phyloP scores from a whole-genome alignment of 345 rosid species.

The Eucalyptus erythrocorys region DNA sequence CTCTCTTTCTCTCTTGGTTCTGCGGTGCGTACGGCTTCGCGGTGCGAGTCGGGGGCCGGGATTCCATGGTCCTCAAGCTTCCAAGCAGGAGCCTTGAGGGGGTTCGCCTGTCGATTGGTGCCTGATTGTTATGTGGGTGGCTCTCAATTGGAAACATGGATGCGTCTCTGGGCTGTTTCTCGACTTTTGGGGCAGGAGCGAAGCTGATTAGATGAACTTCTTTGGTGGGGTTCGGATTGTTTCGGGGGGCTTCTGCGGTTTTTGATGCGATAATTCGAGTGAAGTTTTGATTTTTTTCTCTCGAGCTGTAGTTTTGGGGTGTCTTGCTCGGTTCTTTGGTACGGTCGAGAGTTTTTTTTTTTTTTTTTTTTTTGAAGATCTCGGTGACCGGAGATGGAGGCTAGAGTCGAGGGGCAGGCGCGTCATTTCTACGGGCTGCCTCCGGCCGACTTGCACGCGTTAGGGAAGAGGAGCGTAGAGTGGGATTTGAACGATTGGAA shows the following conservation, averaged over 20 bases:
- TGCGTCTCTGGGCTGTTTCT: constrained; percentile 44
- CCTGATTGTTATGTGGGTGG: constrained; percentile 44
- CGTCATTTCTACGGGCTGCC: constrained; percentile 42
- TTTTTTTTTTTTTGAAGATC: constrained; percentile 4
- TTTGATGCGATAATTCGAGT: constrained; percentile 24
- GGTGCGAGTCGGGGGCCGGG: background rate
- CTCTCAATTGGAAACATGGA: constrained; percentile 59
- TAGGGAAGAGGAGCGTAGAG: constrained; percentile 58
- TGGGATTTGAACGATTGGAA: constrained; percentile 97
- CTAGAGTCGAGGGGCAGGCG: constrained; percentile 34
- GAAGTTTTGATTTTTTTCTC: background rate
- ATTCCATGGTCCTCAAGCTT: background rate
- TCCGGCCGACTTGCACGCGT: constrained; percentile 9
- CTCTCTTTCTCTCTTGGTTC: background rate
- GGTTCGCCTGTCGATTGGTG: background rate
- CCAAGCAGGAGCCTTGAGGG: background rate
- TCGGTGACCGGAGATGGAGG: constrained; percentile 44
- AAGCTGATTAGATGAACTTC: constrained; percentile 39
- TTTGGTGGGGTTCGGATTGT: background rate
- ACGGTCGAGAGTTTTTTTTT: constrained; percentile 1
- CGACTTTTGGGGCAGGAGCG: constrained; percentile 60
- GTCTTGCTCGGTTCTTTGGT: background rate
- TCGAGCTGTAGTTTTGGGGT: background rate
- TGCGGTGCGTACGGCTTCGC: background rate
- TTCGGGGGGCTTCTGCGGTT: constrained; percentile 3